Evolutionary conservation across 2,329 filamentous ascomycete species (phyloP).

Genomic region (Cercospora zeina): DNA sequence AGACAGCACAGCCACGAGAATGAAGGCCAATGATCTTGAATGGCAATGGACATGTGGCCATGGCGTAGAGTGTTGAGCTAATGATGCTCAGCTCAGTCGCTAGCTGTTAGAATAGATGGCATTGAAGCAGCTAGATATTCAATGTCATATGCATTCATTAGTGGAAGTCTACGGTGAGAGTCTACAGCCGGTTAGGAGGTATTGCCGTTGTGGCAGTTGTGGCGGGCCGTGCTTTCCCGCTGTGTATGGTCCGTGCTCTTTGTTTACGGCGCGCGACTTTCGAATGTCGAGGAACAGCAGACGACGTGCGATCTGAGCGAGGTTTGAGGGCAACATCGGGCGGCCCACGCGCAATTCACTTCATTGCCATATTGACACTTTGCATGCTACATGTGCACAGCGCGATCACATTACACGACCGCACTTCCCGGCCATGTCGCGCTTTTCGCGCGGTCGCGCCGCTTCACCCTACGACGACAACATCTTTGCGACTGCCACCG

Average conservation of each 20-base stretch:
- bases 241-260: not conserved
- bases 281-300: constrained; percentile 1
- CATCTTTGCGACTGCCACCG: constrained; percentile 28
- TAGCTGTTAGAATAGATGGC: not conserved
- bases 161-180: too few relatives aligned
- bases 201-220: not conserved
- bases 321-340: not conserved
- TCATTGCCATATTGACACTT: not conserved
- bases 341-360: not conserved
- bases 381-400: not conserved
- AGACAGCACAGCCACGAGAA: not conserved
- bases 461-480: constrained; percentile 21
- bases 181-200: too few relatives aligned
- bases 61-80: not conserved
- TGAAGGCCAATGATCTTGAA: not conserved
- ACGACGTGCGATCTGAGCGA: not conserved
- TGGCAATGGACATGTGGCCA: not conserved
- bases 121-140: not conserved
- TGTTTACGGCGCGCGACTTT: not conserved
- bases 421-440: constrained; percentile 15
- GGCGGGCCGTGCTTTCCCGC: not conserved
- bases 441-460: constrained; percentile 17
- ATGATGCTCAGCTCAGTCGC: not conserved
- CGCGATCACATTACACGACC: not conserved
- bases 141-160: not conserved